These are phyloP conservation scores for Quercus phellos DNA, from an alignment of 331 rosid genomes.

Conservation along the genomic window DNA sequence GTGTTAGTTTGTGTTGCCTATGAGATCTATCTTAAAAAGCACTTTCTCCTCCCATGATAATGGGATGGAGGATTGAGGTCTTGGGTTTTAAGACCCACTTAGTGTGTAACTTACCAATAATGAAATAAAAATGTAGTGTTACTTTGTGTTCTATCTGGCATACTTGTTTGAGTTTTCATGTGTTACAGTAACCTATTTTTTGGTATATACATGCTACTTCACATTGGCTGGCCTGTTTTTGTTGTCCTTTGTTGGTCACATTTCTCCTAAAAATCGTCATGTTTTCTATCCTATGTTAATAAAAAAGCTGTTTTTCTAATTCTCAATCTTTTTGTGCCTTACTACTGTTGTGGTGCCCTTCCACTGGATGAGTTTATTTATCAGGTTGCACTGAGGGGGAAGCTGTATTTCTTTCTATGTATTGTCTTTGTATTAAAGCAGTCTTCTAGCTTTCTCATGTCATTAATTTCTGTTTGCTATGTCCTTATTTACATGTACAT, in stretches of 20 bases:
- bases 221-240: not conserved
- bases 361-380: not conserved
- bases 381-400: not conserved
- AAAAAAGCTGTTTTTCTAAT: not conserved
- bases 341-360: not conserved
- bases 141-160: not conserved
- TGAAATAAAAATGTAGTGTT: too few species aligned
- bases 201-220: not conserved
- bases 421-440: not conserved
- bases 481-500: conserved; percentile 12
- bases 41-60: too few species aligned
- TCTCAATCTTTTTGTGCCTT: not conserved
- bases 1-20: too few species aligned
- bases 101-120: too few species aligned
- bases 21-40: too few species aligned
- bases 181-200: not conserved
- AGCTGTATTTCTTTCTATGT: not conserved
- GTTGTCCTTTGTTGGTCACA: not conserved
- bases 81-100: too few species aligned
- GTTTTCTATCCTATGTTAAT: not conserved
- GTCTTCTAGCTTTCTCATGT: not conserved
- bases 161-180: not conserved
- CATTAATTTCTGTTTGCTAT: not conserved
- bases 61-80: too few species aligned
- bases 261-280: not conserved